These are phyloP conservation scores for Antitrichia curtipendula DNA, from an alignment of 225 moss, liverwort and hornwort genomes.

Conservation along the genomic window DNA sequence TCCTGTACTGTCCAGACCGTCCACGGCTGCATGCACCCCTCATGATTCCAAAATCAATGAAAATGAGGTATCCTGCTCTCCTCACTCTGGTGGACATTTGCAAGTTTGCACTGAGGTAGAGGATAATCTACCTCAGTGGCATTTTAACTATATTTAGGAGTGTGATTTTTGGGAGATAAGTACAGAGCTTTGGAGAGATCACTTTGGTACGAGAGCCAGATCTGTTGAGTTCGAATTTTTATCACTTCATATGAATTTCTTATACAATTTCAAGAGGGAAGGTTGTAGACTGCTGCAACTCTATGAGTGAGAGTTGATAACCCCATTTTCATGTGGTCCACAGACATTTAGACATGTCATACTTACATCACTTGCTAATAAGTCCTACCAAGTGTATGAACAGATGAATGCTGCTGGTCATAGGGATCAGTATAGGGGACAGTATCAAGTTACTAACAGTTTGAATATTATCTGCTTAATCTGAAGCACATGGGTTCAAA, in stretches of 20 bases:
- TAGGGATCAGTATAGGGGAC: not conserved
- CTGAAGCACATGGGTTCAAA: not conserved
- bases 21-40: constrained; percentile 20
- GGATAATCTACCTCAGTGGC: not conserved
- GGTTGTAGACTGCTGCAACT: not conserved
- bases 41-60: constrained; percentile 56
- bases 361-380: not conserved
- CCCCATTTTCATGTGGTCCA: not conserved
- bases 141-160: not conserved
- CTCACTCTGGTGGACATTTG: not conserved
- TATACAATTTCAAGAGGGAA: not conserved
- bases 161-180: not conserved
- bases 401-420: not conserved
- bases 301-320: not conserved
- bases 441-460: not conserved
- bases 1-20: constrained; percentile 48
- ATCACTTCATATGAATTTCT: not conserved
- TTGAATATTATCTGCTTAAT: not conserved
- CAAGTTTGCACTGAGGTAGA: not conserved
- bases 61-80: constrained; percentile 42
- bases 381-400: not conserved
- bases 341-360: not conserved
- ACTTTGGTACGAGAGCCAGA: not conserved
- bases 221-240: not conserved
- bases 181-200: not conserved